phyloP scores from a whole-genome alignment of 2,329 filamentous ascomycete species.

The Neofusicoccum kwambonambiense region DNA sequence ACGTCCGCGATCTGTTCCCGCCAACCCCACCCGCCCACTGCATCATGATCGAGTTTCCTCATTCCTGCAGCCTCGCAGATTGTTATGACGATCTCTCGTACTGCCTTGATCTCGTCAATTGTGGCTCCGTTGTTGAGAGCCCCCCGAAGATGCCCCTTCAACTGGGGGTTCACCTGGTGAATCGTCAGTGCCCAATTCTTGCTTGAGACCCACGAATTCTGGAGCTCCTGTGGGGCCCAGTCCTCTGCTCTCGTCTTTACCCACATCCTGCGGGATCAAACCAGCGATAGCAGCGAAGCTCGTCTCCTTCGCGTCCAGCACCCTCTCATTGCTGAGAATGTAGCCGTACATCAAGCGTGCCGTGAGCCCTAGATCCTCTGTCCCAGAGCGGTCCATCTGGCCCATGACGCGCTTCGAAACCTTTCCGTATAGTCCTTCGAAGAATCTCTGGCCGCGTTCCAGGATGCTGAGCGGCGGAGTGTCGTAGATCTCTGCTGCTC shows the following conservation, averaged over 20 bases:
- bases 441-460: constrained; percentile 48
- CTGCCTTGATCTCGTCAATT: constrained; percentile 50
- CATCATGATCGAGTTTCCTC: constrained; percentile 37
- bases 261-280: constrained; percentile 53
- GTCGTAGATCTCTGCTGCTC: constrained; percentile 41
- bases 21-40: constrained; percentile 49
- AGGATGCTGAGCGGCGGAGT: constrained; percentile 38
- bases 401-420: constrained; percentile 49
- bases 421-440: constrained; percentile 52
- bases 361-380: constrained; percentile 50
- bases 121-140: constrained; percentile 52
- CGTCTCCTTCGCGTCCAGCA: constrained; percentile 49
- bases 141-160: constrained; percentile 54
- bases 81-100: constrained; percentile 46
- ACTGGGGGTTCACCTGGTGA: constrained; percentile 50
- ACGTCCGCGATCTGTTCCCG: constrained; percentile 45
- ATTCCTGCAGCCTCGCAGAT: constrained; percentile 52
- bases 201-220: not conserved
- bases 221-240: not conserved
- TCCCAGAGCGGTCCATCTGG: constrained; percentile 50
- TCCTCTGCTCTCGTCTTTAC: constrained; percentile 18
- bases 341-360: constrained; percentile 52
- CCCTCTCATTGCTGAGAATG: constrained; percentile 48
- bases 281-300: constrained; percentile 54
- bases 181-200: not conserved